These are phyloP conservation scores for Fraxinus quadrangulata DNA, from an alignment of 257 asterid species.

Conservation along the genomic window DNA sequence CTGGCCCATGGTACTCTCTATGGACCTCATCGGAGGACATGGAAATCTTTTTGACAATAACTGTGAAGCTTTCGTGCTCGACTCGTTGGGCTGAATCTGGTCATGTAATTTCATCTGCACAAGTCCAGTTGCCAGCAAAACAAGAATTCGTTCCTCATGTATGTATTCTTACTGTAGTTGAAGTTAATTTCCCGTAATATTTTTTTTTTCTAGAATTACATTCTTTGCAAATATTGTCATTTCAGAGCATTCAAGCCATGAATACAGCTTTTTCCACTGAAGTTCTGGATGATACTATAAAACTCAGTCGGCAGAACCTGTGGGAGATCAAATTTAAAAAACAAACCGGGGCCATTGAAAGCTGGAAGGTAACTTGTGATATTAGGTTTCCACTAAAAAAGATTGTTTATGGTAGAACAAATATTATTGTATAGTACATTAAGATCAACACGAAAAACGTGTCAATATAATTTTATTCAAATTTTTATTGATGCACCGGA, in stretches of 20 bases:
- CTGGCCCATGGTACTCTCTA: constrained; percentile 75
- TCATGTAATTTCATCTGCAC: constrained; percentile 77
- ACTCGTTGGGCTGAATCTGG: constrained; percentile 88
- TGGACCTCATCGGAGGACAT: constrained; percentile 61
- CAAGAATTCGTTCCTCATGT: constrained; percentile 62
- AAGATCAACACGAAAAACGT: constrained; percentile 1
- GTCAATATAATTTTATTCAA: neutral
- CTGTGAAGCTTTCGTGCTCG: constrained; percentile 54
- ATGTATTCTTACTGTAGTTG: constrained; percentile 34
- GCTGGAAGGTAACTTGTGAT: constrained; percentile 75
- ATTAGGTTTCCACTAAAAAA: constrained; percentile 9
- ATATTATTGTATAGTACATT: neutral
- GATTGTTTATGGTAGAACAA: constrained; percentile 2
- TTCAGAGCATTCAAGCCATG: constrained; percentile 50
- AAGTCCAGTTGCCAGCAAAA: constrained; percentile 65
- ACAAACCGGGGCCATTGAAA: constrained; percentile 63
- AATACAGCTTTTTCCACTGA: constrained; percentile 41
- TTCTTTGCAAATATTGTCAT: constrained; percentile 18
- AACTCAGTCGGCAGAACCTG: constrained; percentile 49
- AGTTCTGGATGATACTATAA: constrained; percentile 53
- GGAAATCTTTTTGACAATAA: constrained; percentile 68
- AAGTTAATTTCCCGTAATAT: constrained; percentile 15
- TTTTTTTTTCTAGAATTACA: constrained; percentile 15
- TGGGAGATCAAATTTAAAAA: constrained; percentile 83
- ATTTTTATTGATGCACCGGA: neutral